Conservation (phyloP, 1,284 basidiomycete genomes). For the Boletus smithii region DNA sequence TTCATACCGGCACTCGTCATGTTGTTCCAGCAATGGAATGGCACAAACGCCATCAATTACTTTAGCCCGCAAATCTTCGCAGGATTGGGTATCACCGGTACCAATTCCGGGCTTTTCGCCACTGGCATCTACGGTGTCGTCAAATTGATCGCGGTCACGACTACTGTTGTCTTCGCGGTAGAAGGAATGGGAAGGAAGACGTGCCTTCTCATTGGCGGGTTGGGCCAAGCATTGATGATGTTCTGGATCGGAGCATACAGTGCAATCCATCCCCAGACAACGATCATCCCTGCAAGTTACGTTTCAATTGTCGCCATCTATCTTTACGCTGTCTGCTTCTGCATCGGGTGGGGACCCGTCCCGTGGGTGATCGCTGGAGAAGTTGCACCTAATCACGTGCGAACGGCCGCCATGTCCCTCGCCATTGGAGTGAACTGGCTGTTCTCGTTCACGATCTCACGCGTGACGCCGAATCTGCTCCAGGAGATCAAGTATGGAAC, state of each 20-base stretch:
- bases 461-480: slow-evolving; percentile 52
- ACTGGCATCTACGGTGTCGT: slow-evolving; percentile 63
- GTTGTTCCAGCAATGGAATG: slow-evolving; percentile 58
- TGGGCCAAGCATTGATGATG: slow-evolving; percentile 47
- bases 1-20: slow-evolving; percentile 53
- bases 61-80: slow-evolving; percentile 50
- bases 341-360: slow-evolving; percentile 41
- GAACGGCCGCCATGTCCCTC: slow-evolving; percentile 41
- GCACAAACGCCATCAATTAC: slow-evolving; percentile 62
- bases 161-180: slow-evolving; percentile 42
- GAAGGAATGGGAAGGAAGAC: slow-evolving; percentile 45
- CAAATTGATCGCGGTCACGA: slow-evolving; percentile 45
- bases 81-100: slow-evolving; percentile 52
- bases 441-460: slow-evolving; percentile 47
- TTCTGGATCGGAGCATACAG: slow-evolving; percentile 49
- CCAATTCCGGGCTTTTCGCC: slow-evolving; percentile 50
- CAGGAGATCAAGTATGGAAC: slow-evolving; percentile 48
- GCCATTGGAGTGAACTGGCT: slow-evolving; percentile 48
- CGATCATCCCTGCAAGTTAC: slow-evolving; percentile 43
- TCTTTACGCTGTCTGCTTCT: slow-evolving; percentile 47
- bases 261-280: slow-evolving; percentile 36
- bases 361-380: slow-evolving; percentile 49
- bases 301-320: slow-evolving; percentile 49
- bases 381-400: slow-evolving; percentile 48
- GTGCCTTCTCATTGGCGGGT: slow-evolving; percentile 44